These are phyloP conservation scores for Cryptococcus floricola DNA, from an alignment of 1,284 basidiomycete species.

Conservation along the genomic window DNA sequence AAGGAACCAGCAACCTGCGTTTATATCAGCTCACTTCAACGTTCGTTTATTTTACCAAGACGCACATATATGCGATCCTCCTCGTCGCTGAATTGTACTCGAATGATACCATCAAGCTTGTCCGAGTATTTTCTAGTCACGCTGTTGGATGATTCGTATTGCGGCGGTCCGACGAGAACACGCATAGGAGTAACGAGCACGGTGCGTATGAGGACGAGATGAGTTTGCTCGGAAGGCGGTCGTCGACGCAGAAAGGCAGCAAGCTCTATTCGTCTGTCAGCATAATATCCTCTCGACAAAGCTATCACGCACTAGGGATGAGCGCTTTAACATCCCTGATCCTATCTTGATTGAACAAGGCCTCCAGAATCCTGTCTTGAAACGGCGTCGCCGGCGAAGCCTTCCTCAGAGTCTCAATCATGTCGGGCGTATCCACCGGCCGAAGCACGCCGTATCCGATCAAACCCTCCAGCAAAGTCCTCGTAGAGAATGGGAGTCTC, in stretches of 20 bases:
- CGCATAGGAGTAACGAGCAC: slow-evolving; percentile 47
- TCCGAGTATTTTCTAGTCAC: slow-evolving; percentile 42
- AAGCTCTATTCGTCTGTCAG: slow-evolving; percentile 10
- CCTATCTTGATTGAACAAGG: slow-evolving; percentile 40
- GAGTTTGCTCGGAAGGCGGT: slow-evolving; percentile 14
- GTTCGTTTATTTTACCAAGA: background rate
- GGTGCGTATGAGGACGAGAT: slow-evolving; percentile 41
- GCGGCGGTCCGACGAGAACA: slow-evolving; percentile 42
- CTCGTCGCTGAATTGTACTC: slow-evolving; percentile 48
- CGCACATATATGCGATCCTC: slow-evolving; percentile 42
- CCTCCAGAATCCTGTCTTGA: slow-evolving; percentile 39
- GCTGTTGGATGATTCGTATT: slow-evolving; percentile 46
- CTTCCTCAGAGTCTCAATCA: slow-evolving; percentile 23
- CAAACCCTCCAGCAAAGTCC: slow-evolving; percentile 44
- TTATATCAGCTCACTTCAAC: slow-evolving; percentile 2
- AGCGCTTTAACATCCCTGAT: slow-evolving; percentile 26
- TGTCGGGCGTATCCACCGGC: slow-evolving; percentile 23
- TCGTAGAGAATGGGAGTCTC: slow-evolving; percentile 29
- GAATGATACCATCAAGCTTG: slow-evolving; percentile 41
- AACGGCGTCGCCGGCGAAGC: slow-evolving; percentile 18
- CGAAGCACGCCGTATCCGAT: slow-evolving; percentile 40
- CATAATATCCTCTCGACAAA: background rate
- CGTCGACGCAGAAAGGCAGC: slow-evolving; percentile 22
- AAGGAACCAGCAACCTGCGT: slow-evolving; percentile 35
- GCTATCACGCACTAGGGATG: slow-evolving; percentile 21